phyloP scores from a whole-genome alignment of 106 monocot genomes.

The Agapanthus africanus region DNA sequence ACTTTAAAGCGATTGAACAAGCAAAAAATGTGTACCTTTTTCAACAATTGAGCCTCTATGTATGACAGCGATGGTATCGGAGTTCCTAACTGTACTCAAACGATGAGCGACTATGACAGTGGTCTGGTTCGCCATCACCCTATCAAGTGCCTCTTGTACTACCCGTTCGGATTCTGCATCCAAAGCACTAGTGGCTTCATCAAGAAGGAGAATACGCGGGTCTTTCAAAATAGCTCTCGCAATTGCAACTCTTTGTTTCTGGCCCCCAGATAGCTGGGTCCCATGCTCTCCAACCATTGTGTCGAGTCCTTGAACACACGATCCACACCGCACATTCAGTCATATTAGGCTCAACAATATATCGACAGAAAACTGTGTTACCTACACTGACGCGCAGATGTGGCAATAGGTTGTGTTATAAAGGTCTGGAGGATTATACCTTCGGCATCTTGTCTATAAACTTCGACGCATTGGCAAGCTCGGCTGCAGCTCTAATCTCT shows the following conservation, averaged over 20 bases:
- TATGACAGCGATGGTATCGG: conserved; percentile 25
- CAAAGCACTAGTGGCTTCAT: conserved; percentile 26
- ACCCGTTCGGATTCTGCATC: conserved; percentile 31
- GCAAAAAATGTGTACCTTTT: conserved; percentile 14
- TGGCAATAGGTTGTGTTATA: no score
- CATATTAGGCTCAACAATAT: no score
- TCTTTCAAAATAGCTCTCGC: conserved; percentile 38
- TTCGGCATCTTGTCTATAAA: conserved; percentile 54
- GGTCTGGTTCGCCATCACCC: conserved; percentile 25
- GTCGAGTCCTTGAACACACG: conserved; percentile 16
- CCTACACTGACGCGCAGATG: no score
- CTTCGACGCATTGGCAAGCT: conserved; percentile 42
- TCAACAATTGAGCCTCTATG: conserved; percentile 28
- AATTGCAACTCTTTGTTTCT: conserved; percentile 30
- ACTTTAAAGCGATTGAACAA: not conserved
- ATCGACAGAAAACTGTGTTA: no score
- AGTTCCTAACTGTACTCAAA: conserved; percentile 22
- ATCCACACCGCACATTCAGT: no score
- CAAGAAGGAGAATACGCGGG: conserved; percentile 33
- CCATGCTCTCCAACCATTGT: conserved; percentile 32
- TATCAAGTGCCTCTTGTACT: conserved; percentile 32
- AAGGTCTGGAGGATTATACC: conserved; percentile 25
- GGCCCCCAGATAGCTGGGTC: conserved; percentile 25
- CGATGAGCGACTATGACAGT: conserved; percentile 40
- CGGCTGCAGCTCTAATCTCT: conserved; percentile 32